Percentiles rank a stretch among this genome's conserved stretches.
Conservation (phyloP, 192 early-diverging fungal genomes). For the Backusella psychrophila region DNA sequence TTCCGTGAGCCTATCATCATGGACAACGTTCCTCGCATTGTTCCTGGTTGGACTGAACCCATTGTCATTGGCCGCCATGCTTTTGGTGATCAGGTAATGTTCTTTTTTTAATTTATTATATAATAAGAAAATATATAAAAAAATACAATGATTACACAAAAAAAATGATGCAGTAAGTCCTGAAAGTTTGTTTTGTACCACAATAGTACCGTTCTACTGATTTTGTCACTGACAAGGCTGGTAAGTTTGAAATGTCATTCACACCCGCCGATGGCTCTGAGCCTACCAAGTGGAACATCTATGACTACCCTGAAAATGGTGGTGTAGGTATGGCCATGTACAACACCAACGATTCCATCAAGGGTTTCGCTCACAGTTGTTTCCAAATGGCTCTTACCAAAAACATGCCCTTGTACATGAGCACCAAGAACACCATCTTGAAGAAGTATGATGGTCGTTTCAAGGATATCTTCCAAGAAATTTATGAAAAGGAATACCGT, state of each 20-base stretch:
- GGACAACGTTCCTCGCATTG: slow-evolving; percentile 88
- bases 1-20: slow-evolving; percentile 98
- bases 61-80: slow-evolving; percentile 96
- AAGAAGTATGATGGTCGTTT: slow-evolving; percentile 98
- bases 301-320: slow-evolving; percentile 70
- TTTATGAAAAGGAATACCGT: slow-evolving; percentile 65
- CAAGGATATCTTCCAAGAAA: slow-evolving; percentile 95
- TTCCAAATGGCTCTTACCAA: slow-evolving; percentile 91
- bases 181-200: slow-evolving; percentile 42
- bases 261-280: slow-evolving; percentile 65
- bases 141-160: slow-evolving; percentile 60
- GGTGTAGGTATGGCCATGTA: slow-evolving; percentile 98
- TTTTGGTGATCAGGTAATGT: slow-evolving; percentile 88
- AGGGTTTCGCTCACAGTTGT: slow-evolving; percentile 90
- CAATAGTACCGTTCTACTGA: slow-evolving; percentile 94
- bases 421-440: slow-evolving; percentile 98
- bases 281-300: slow-evolving; percentile 65
- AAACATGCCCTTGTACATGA: slow-evolving; percentile 95
- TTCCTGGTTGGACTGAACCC: slow-evolving; percentile 94
- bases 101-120: not conserved
- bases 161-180: not conserved
- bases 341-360: slow-evolving; percentile 88
- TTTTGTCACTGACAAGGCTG: slow-evolving; percentile 86
- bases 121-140: not conserved
- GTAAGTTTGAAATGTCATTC: slow-evolving; percentile 84